Evolutionary conservation across 441 rosid genomes (phyloP).

Genomic region (Corymbia citriodora): DNA sequence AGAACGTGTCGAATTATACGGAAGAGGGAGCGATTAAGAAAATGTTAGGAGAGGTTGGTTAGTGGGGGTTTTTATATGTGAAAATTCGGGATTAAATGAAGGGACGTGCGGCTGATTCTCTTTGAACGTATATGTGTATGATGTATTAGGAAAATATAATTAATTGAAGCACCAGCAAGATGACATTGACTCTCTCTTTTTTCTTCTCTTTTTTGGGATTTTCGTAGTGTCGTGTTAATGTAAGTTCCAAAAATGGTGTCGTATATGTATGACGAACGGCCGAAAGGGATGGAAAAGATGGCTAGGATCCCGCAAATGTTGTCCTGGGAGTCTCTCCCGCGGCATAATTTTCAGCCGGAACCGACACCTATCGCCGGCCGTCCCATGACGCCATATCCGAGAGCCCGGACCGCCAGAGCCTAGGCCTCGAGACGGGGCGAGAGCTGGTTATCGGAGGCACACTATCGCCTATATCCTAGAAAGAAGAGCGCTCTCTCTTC

Average conservation of each 20-base stretch:
- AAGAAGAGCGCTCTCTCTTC: not conserved
- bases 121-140: not conserved
- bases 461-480: fast-evolving
- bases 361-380: not conserved
- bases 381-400: fast-evolving
- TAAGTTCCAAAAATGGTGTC: not conserved
- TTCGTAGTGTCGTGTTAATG: not conserved
- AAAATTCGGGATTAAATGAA: not conserved
- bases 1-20: not conserved
- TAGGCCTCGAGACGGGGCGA: not conserved
- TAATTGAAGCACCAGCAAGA: not conserved
- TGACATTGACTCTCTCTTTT: not conserved
- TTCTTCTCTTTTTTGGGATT: not conserved
- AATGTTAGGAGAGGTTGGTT: not conserved
- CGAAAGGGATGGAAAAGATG: not conserved
- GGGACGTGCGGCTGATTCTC: not conserved
- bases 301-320: not conserved
- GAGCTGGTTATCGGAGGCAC: not conserved
- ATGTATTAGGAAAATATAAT: not conserved
- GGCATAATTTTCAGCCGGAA: not conserved
- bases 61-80: not conserved
- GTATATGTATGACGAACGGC: not conserved
- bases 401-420: not conserved
- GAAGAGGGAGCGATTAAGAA: not conserved
- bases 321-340: not conserved